Percentiles rank a stretch among this genome's conserved stretches.
Evolutionary conservation across 768 basidiomycete species (phyloP).

Genomic region (Amanita brunnescens): DNA sequence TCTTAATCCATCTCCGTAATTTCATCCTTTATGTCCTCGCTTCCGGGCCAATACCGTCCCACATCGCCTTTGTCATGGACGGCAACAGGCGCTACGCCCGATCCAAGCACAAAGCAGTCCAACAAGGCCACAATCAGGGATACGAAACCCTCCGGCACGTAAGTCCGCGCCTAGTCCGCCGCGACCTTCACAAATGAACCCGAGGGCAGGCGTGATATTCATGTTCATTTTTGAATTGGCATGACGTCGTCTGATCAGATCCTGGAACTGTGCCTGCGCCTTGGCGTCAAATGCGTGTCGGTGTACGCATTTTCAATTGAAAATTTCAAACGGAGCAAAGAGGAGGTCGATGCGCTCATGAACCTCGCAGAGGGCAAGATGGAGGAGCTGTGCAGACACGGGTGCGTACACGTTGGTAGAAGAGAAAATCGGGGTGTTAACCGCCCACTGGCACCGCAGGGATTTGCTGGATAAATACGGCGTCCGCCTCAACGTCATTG

Average conservation of each 20-base stretch:
- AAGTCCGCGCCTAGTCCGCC: constrained; percentile 18
- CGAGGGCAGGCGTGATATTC: background rate
- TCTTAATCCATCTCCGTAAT: constrained; percentile 20
- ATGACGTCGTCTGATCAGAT: constrained; percentile 38
- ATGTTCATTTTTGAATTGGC: background rate
- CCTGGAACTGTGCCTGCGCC: constrained; percentile 72
- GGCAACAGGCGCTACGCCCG: constrained; percentile 91
- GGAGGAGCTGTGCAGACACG: constrained; percentile 67
- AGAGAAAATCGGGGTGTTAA: too few relatives aligned
- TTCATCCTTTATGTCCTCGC: constrained; percentile 60
- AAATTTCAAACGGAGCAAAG: constrained; percentile 83
- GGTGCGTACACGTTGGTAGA: constrained; percentile 46
- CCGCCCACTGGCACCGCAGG: constrained; percentile 28
- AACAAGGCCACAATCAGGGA: constrained; percentile 78
- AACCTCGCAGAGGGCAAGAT: constrained; percentile 70
- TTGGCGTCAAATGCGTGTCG: constrained; percentile 78
- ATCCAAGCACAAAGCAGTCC: constrained; percentile 49
- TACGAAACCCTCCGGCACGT: constrained; percentile 76
- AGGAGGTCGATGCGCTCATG: constrained; percentile 88
- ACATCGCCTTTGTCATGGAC: constrained; percentile 96
- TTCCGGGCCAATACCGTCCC: constrained; percentile 78
- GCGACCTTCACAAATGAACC: background rate
- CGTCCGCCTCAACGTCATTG: constrained; percentile 78
- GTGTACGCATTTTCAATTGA: constrained; percentile 99
- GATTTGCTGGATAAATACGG: constrained; percentile 75